phyloP scores from a whole-genome alignment of 2,329 filamentous ascomycete species.

The Shiraia bambusicola region DNA sequence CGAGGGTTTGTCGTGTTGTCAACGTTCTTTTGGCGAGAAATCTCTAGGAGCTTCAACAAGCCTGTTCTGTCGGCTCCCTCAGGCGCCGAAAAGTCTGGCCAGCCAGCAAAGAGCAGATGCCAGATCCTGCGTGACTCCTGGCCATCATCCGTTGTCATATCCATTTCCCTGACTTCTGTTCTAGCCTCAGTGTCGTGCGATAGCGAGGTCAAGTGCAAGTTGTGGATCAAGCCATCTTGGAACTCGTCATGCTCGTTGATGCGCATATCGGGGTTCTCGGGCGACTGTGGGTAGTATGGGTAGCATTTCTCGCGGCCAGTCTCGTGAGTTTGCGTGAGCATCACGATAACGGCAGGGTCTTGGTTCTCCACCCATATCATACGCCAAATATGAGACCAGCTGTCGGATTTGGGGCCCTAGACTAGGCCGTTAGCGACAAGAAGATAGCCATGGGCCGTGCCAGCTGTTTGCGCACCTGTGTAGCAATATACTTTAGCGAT shows the following conservation, averaged over 20 bases:
- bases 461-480: conserved; percentile 58
- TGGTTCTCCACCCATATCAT: conserved; percentile 89
- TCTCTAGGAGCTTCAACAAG: conserved; percentile 68
- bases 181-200: conserved; percentile 58
- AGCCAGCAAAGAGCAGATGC: conserved; percentile 83
- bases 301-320: conserved; percentile 78
- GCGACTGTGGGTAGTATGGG: conserved; percentile 73
- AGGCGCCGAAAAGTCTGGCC: conserved; percentile 89
- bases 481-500: conserved; percentile 75
- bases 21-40: conserved; percentile 63
- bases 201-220: conserved; percentile 62
- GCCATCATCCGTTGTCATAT: conserved; percentile 48
- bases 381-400: conserved; percentile 84
- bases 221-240: conserved; percentile 66
- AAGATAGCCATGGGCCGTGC: not conserved
- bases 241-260: conserved; percentile 67
- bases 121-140: conserved; percentile 66
- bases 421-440: not conserved
- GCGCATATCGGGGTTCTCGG: conserved; percentile 44
- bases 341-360: conserved; percentile 73
- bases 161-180: conserved; percentile 73
- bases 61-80: conserved; percentile 65
- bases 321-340: conserved; percentile 90
- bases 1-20: conserved; percentile 62
- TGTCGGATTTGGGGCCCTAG: conserved; percentile 74